A percentile compares a stretch with the other conserved stretches of the same genome.
Evolutionary conservation across 2,329 filamentous ascomycete species (phyloP).

Genomic region (Penicillium hordei): DNA sequence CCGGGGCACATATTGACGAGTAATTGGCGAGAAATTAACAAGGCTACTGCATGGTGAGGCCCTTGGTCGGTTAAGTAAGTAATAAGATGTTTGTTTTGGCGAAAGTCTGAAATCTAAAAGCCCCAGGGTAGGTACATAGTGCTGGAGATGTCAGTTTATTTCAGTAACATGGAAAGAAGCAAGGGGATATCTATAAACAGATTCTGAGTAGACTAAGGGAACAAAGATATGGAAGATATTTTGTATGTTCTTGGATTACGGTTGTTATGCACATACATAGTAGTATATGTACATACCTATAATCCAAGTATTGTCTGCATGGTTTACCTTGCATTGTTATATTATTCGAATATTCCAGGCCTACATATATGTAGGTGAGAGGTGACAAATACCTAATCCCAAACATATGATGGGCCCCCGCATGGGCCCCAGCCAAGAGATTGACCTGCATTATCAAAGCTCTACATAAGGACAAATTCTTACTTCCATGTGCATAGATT

Average conservation of each 20-base stretch:
- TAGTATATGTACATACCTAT: background rate
- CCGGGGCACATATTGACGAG: background rate
- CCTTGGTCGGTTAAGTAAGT: background rate
- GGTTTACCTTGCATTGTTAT: no score
- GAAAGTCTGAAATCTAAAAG: background rate
- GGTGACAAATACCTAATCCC: background rate
- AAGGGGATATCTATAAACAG: background rate
- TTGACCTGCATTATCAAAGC: slow-evolving; percentile 16
- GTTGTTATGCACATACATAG: background rate
- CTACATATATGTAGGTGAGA: background rate
- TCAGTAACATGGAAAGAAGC: background rate
- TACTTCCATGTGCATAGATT: background rate
- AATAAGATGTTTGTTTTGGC: background rate
- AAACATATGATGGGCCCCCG: slow-evolving; percentile 8
- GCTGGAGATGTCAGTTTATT: background rate
- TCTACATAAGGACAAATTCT: background rate
- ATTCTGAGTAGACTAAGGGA: background rate
- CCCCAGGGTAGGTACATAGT: background rate
- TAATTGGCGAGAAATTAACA: background rate
- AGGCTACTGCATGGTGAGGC: background rate
- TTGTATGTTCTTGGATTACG: background rate
- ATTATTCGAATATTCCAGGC: no score
- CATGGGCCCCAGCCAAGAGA: slow-evolving; percentile 21
- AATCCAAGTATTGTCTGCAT: no score
- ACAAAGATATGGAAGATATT: background rate